phyloP scores from a whole-genome alignment of 768 basidiomycete genomes.

The Leccinum imitatum region DNA sequence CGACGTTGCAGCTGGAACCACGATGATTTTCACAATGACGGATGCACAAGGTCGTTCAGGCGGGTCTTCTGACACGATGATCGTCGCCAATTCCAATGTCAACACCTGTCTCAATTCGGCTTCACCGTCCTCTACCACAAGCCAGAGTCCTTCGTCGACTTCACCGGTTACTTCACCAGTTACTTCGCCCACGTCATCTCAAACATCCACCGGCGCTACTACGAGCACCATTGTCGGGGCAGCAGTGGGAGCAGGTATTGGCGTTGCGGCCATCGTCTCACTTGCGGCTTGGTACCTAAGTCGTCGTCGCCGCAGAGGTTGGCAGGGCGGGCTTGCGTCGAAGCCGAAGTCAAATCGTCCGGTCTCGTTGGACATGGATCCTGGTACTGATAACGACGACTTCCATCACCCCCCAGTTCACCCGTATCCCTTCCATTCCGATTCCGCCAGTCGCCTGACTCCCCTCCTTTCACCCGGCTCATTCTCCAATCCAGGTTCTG shows the following conservation, averaged over 20 bases:
- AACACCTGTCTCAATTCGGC: slow-evolving; percentile 48
- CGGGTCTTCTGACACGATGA: slow-evolving; percentile 55
- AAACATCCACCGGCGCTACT: slow-evolving; percentile 31
- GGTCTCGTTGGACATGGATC: slow-evolving; percentile 40
- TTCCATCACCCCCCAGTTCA: slow-evolving; percentile 36
- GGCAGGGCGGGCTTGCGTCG: slow-evolving; percentile 31
- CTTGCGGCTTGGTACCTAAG: slow-evolving; percentile 52
- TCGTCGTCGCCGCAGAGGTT: slow-evolving; percentile 22
- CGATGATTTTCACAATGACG: slow-evolving; percentile 55
- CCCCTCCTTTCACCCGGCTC: slow-evolving; percentile 12
- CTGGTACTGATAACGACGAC: slow-evolving; percentile 13
- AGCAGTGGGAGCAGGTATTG: slow-evolving; percentile 53
- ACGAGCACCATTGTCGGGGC: slow-evolving; percentile 47
- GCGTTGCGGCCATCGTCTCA: slow-evolving; percentile 50
- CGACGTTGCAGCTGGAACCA: slow-evolving; percentile 56
- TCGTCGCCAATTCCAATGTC: slow-evolving; percentile 48
- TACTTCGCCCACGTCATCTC: slow-evolving; percentile 20
- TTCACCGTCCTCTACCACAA: slow-evolving; percentile 56
- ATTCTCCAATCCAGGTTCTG: neutral
- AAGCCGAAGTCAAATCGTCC: slow-evolving; percentile 32
- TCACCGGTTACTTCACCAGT: slow-evolving; percentile 10
- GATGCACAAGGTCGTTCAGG: slow-evolving; percentile 53
- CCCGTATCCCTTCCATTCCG: slow-evolving; percentile 32
- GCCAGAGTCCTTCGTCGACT: slow-evolving; percentile 25
- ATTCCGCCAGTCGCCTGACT: slow-evolving; percentile 17